phyloP scores from a whole-genome alignment of 805 yeast species.

The Alloascoidea africana region DNA sequence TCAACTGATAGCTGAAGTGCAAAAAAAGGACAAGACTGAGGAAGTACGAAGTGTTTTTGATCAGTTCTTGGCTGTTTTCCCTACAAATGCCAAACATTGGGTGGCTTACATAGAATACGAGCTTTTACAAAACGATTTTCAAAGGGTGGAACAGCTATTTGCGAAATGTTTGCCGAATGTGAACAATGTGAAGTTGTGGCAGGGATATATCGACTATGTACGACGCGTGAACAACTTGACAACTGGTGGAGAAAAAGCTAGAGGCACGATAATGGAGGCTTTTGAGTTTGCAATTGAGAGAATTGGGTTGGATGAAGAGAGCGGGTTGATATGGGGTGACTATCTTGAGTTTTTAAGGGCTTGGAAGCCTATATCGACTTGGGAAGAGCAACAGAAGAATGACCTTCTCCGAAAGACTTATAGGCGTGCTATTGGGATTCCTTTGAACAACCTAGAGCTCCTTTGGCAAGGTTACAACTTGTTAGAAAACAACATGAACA shows the following conservation, averaged over 20 bases:
- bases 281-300: conserved; percentile 68
- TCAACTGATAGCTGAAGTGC: conserved; percentile 31
- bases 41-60: conserved; percentile 45
- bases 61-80: conserved; percentile 46
- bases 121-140: conserved; percentile 47
- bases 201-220: conserved; percentile 63
- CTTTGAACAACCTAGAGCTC: conserved; percentile 57
- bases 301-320: conserved; percentile 65
- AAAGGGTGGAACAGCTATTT: conserved; percentile 51
- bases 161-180: conserved; percentile 45
- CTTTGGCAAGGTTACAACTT: conserved; percentile 70
- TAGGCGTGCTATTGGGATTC: conserved; percentile 57
- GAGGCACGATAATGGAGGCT: conserved; percentile 61
- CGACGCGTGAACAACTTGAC: conserved; percentile 49
- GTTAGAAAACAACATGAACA: conserved; percentile 69
- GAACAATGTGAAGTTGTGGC: conserved; percentile 57
- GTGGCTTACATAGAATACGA: conserved; percentile 51
- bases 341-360: conserved; percentile 64
- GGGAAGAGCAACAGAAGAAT: conserved; percentile 75
- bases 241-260: conserved; percentile 72
- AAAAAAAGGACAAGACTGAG: conserved; percentile 40
- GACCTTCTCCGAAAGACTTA: conserved; percentile 65
- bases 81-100: conserved; percentile 64
- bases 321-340: conserved; percentile 66
- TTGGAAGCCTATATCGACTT: conserved; percentile 66